Conservation (phyloP, 441 rosid genomes). For the Eruca vesicaria region DNA sequence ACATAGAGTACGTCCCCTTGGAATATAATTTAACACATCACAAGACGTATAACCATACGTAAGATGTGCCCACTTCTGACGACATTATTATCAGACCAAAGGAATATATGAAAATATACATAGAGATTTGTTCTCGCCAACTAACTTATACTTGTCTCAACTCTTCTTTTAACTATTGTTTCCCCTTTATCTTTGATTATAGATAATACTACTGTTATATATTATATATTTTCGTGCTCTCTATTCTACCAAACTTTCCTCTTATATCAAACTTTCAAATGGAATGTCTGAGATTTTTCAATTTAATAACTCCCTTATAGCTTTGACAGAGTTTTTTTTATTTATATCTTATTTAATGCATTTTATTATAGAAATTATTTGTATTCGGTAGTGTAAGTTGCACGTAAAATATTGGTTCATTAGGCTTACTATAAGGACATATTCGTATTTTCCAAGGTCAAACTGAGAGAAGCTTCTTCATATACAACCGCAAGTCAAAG, state of each 20-base stretch:
- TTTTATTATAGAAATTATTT: no score
- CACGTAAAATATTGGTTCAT: background rate
- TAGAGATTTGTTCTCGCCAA: constrained; percentile 23
- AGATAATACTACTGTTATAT: background rate
- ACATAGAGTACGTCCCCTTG: background rate
- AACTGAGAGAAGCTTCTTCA: background rate
- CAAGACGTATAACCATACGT: background rate
- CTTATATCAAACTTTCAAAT: constrained; percentile 36
- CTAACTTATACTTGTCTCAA: background rate
- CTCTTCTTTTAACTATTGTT: background rate
- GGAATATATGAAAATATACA: constrained; percentile 19
- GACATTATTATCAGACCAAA: constrained; percentile 26
- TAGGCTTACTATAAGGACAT: background rate
- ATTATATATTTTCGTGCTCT: background rate
- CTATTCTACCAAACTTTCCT: constrained; percentile 36
- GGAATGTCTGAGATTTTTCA: background rate
- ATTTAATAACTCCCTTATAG: background rate
- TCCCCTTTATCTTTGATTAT: background rate
- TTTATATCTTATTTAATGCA: background rate
- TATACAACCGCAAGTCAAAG: constrained; percentile 36
- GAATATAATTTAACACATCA: background rate
- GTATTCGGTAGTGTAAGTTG: background rate
- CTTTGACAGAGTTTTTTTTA: background rate
- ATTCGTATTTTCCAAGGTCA: background rate
- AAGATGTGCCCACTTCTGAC: constrained; percentile 19